Evolutionary conservation across 2,329 filamentous ascomycete species (phyloP).

Genomic region (Teratosphaeria gauchensis): DNA sequence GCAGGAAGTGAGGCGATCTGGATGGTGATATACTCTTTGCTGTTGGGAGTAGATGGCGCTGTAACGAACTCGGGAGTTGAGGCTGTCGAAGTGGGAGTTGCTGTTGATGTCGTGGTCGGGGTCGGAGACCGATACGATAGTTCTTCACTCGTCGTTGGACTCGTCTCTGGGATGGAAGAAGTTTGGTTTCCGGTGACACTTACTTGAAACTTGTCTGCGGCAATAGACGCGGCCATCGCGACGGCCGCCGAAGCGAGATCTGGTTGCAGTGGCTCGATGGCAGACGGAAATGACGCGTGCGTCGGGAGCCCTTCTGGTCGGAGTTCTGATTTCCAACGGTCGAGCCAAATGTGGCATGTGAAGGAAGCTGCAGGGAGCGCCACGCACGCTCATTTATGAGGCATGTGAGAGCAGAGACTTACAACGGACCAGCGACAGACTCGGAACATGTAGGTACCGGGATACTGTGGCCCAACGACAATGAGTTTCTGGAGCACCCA

Average conservation of each 20-base stretch:
- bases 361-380: too few species aligned
- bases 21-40: neutral
- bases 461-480: too few species aligned
- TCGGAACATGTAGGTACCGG: too few species aligned
- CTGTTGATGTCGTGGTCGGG: neutral
- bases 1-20: neutral
- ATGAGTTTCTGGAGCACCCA: too few species aligned
- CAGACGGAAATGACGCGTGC: neutral
- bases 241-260: neutral
- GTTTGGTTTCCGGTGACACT: neutral
- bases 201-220: neutral
- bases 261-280: neutral
- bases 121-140: neutral
- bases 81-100: neutral
- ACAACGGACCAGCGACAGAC: too few species aligned
- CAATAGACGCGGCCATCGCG: neutral
- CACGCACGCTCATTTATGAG: too few species aligned
- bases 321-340: too few species aligned
- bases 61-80: neutral
- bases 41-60: neutral
- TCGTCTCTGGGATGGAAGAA: neutral
- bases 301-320: neutral
- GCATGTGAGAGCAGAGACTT: too few species aligned
- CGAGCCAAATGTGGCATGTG: too few species aligned
- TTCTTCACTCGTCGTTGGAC: neutral